phyloP scores from a whole-genome alignment of 345 rosid species.

The Corchorus capsularis region DNA sequence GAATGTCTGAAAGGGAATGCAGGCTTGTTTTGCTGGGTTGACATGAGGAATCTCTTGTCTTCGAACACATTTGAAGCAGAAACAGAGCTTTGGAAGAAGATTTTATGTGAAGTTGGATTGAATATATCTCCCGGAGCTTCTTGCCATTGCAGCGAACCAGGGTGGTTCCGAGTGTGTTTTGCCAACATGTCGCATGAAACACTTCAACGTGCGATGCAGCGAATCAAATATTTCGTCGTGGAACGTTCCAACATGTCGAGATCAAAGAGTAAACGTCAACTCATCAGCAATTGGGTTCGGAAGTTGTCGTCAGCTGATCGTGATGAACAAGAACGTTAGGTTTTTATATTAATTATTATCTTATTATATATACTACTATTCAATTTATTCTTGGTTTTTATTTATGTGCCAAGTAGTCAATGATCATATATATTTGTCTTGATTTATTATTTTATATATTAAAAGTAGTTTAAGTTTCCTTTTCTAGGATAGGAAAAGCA shows the following conservation, averaged over 20 bases:
- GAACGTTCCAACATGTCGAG: constrained; percentile 18
- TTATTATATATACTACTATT: background rate
- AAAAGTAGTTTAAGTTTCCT: background rate
- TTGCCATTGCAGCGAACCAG: constrained; percentile 85
- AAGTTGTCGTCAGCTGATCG: constrained; percentile 32
- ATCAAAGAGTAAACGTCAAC: constrained; percentile 31
- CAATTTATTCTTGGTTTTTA: too few relatives aligned
- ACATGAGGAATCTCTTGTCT: constrained; percentile 60
- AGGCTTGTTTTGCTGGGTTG: constrained; percentile 89
- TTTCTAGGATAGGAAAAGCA: background rate
- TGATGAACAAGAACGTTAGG: constrained; percentile 37
- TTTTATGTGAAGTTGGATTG: constrained; percentile 61
- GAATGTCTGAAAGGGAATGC: constrained; percentile 68
- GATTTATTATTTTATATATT: background rate
- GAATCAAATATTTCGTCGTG: constrained; percentile 42
- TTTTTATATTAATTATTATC: background rate
- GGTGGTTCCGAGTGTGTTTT: constrained; percentile 87
- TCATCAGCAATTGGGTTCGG: constrained; percentile 39
- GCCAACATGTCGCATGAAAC: constrained; percentile 63
- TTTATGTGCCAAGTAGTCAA: background rate
- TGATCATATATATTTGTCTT: background rate
- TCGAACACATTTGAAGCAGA: constrained; percentile 69
- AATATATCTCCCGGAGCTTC: constrained; percentile 86
- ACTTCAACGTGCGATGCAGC: constrained; percentile 48
- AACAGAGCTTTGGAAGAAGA: constrained; percentile 62